Evolutionary conservation across 2,329 filamentous ascomycete species (phyloP), one percentile per base, ranked within the genome.

Genomic region (Calonectria multiphialidica): DNA sequence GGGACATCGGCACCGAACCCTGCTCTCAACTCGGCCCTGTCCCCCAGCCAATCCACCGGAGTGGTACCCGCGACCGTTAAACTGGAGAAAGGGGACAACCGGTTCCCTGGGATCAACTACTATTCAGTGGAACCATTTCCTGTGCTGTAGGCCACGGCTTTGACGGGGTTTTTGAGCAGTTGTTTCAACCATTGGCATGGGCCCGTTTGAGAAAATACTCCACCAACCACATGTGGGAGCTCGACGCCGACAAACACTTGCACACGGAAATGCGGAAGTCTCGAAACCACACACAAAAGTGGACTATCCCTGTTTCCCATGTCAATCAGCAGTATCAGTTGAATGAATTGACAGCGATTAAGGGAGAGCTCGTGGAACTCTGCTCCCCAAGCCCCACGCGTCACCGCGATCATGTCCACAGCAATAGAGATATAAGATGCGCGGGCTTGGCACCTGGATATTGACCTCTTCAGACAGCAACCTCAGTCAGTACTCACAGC

Each of bases 1-100:
- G 53, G 53, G 53, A 37, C 21, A 59, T 59, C 53, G 53, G 53
- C 53, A 59, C 53, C 53, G 23, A 13, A 59, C 53, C 53, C 53
- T 40, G 33, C 10, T 23, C 53, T 25, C 3, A 23, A 47, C 44
- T 21, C n/a, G 44, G 7, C 23, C 13, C 44, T 13, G 44, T 47
- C n/a, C 35, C 35, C 4, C n/a, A 47, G 21, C n/a, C 35, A 21
- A 25, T 59, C 53, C 53, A 59, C 53, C 53, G 15, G 23, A 59
- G 37, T 40, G 53, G 33, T 12, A 59, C 21, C 35, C 13, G 53
- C 30, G 37, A 18, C 53, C 33, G 25, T 40, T 40, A 40, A 40
- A 59, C 53, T 59, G 53, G 35, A 59, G n/a, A 40, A 59, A 16
- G 53, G 53, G 33, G 35, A 9, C 53, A 10, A 40, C 16, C n/a